phyloP scores from a whole-genome alignment of 331 rosid genomes.

The Saraca asoca region DNA sequence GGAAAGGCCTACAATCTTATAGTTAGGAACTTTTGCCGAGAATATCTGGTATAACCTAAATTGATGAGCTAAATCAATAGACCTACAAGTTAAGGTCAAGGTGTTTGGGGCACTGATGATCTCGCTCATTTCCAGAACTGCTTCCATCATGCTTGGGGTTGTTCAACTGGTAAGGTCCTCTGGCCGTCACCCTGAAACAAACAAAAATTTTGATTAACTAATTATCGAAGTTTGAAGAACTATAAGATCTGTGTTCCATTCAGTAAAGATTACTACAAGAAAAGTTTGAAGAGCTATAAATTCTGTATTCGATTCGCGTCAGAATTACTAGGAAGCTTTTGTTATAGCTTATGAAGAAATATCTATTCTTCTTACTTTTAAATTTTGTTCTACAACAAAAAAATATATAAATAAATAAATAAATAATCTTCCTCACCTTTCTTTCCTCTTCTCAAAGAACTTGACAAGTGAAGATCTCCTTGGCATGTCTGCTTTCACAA shows the following conservation, averaged over 20 bases:
- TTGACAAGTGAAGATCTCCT: conserved; percentile 81
- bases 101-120: conserved; percentile 50
- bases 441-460: conserved; percentile 87
- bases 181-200: conserved; percentile 59
- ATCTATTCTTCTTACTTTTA: no score
- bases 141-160: conserved; percentile 46
- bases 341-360: no score
- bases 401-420: no score
- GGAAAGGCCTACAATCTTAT: conserved; percentile 26
- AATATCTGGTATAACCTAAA: conserved; percentile 38
- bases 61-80: conserved; percentile 29
- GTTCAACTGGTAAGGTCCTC: conserved; percentile 73
- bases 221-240: no score
- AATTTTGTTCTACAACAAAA: no score
- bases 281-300: no score
- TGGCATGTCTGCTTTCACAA: conserved; percentile 55
- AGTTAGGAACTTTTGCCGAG: conserved; percentile 36
- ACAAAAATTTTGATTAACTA: background rate
- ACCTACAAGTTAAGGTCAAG: conserved; percentile 71
- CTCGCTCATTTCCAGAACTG: conserved; percentile 40
- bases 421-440: conserved; percentile 56
- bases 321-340: no score
- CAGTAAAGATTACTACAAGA: no score
- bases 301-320: no score
- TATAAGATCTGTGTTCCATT: no score